Evolutionary conservation across 306 rosid species (phyloP).

Genomic region (Herpetospermum pedunculosum): DNA sequence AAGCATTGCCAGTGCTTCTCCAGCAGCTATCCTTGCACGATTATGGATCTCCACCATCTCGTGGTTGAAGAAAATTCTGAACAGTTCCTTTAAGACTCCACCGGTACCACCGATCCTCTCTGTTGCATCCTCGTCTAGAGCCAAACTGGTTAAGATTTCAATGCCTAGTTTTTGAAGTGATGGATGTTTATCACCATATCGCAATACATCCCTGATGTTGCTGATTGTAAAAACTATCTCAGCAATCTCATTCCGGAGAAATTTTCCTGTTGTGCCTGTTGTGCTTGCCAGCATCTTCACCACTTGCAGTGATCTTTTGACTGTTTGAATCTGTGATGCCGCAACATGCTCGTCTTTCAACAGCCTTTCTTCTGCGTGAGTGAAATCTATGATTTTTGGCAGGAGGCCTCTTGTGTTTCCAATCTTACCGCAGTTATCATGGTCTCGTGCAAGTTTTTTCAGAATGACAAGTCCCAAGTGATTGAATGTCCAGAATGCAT

Average conservation of each 20-base stretch:
- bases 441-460: constrained; percentile 77
- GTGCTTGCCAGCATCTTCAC: constrained; percentile 82
- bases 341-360: constrained; percentile 41
- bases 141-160: constrained; percentile 67
- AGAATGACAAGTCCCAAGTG: constrained; percentile 69
- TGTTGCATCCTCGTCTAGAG: constrained; percentile 69
- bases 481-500: constrained; percentile 69
- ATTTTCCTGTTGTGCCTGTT: constrained; percentile 62
- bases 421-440: constrained; percentile 85
- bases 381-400: constrained; percentile 71
- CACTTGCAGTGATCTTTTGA: constrained; percentile 70
- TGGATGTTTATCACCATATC: constrained; percentile 58
- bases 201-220: constrained; percentile 67
- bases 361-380: constrained; percentile 54
- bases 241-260: constrained; percentile 60
- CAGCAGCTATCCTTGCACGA: constrained; percentile 46
- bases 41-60: constrained; percentile 23
- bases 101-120: constrained; percentile 89
- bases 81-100: constrained; percentile 63
- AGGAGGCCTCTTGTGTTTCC: constrained; percentile 84
- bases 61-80: constrained; percentile 48
- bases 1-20: constrained; percentile 89
- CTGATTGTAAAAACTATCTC: constrained; percentile 80
- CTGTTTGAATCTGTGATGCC: constrained; percentile 39
- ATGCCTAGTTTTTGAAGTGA: constrained; percentile 62